Evolutionary conservation across 2,329 filamentous ascomycete genomes (phyloP), one percentile per base, ranked within the genome.

Genomic region (Beauveria australis): DNA sequence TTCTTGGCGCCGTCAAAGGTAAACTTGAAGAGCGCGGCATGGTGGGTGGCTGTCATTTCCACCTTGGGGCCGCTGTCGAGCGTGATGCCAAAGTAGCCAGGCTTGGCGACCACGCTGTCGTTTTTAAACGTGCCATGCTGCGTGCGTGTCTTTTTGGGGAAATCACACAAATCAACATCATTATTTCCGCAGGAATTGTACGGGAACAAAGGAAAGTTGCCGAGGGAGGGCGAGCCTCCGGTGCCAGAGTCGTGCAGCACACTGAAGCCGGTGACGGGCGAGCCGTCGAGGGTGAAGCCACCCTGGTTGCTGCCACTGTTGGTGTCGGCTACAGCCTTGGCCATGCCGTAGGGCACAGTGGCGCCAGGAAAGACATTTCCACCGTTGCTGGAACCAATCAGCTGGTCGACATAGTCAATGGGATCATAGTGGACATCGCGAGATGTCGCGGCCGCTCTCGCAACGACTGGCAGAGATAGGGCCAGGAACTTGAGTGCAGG

Each of bases 201-300:
- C 0, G 87, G 79, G 64, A 91, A 91, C 1, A 91, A 75, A 0
- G 89, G 85, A 58, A 91, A 91, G 67, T 89, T 90, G 16, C 88
- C 89, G 18, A 91, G 73, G 4, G 85, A 89, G 0, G 87, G 83
- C 1, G 73, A 72, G 8, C 78, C 78, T 24, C 83, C 83, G 0
- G 81, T 85, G 1, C 82, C 82, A 2, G 79, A 82, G 66, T 85
- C 83, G 67, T 85, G 82, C 74, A 85, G 76, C 43, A 79, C 76
- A 14, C 79, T 82, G 70, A 84, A 85, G 16, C 83, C 84, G 5
- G 76, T 77, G 41, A 85, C 76, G 1, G 74, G 72, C 19, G 72
- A 71, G 48, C 72, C 74, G 57, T 84, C 80, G 6, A 82, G 75
- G 0, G 80, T 78, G 67, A 84, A 85, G 10, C 82, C 81, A 30